These are phyloP conservation scores for Penicillium egyptiacum DNA, from an alignment of 495 filamentous ascomycete species.

Conservation along the genomic window DNA sequence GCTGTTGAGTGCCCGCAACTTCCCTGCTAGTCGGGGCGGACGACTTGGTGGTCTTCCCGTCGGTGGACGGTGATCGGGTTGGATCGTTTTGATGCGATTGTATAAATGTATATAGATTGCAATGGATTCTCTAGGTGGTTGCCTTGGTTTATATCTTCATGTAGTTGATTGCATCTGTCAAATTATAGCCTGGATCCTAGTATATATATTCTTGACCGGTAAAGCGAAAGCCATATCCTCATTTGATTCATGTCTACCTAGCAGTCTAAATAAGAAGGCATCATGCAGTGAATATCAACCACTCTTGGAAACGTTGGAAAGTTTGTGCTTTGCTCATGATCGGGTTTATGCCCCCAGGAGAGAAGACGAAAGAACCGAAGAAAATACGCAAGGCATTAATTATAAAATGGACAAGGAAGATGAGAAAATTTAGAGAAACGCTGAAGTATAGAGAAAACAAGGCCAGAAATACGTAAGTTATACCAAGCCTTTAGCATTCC, in stretches of 20 bases:
- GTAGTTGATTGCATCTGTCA: not conserved
- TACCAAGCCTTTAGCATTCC: constrained; percentile 13
- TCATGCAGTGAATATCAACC: not conserved
- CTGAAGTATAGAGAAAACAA: constrained; percentile 15
- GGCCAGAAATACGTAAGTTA: constrained; percentile 16
- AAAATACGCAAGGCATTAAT: constrained; percentile 30
- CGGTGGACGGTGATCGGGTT: constrained; percentile 15
- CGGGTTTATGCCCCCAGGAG: constrained; percentile 16
- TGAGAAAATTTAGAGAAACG: constrained; percentile 11
- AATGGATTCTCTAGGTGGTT: not conserved
- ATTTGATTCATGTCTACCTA: constrained; percentile 17
- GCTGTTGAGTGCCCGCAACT: constrained; percentile 74
- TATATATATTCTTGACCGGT: not conserved
- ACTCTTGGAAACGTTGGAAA: constrained; percentile 9
- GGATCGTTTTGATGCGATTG: not conserved
- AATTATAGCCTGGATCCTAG: not conserved
- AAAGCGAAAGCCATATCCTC: not conserved
- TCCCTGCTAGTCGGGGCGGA: constrained; percentile 48
- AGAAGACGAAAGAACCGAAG: constrained; percentile 17
- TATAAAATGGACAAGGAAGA: constrained; percentile 30
- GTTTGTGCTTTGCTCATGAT: constrained; percentile 24
- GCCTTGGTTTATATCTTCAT: not conserved
- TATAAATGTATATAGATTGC: not conserved
- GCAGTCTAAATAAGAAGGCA: constrained; percentile 14
- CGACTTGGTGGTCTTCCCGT: constrained; percentile 25